Evolutionary conservation across 2,329 filamentous ascomycete genomes (phyloP).

Genomic region (Coniochaeta sp.): DNA sequence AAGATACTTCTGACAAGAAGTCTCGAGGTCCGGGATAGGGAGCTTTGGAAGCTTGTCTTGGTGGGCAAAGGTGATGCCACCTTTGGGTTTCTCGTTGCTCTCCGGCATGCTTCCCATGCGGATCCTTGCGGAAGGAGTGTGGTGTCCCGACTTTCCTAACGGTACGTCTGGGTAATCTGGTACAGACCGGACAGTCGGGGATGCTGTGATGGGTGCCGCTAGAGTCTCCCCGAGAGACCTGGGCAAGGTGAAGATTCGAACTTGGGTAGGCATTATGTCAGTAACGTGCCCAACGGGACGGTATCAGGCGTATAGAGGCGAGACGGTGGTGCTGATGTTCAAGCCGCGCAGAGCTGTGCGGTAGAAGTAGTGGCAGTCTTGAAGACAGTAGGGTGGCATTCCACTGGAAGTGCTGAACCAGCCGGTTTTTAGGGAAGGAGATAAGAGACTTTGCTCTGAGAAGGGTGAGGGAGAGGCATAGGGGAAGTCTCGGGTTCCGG

Average conservation of each 20-base stretch:
- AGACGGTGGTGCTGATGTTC: constrained; percentile 73
- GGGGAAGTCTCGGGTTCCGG: neutral
- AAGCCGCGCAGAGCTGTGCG: constrained; percentile 82
- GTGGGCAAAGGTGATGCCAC: constrained; percentile 78
- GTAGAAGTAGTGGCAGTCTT: constrained; percentile 92
- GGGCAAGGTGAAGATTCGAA: constrained; percentile 61
- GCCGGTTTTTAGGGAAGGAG: constrained; percentile 3
- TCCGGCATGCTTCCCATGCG: constrained; percentile 41
- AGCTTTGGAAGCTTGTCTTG: constrained; percentile 88
- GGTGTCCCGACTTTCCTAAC: constrained; percentile 7
- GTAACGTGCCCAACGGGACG: constrained; percentile 24
- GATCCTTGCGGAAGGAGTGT: constrained; percentile 23
- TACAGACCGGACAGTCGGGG: constrained; percentile 32
- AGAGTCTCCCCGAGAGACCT: constrained; percentile 68
- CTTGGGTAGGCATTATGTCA: constrained; percentile 57
- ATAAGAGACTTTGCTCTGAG: neutral
- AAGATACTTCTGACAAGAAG: constrained; percentile 73
- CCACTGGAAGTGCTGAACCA: constrained; percentile 30
- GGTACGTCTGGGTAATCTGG: constrained; percentile 21
- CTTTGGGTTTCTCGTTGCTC: constrained; percentile 47
- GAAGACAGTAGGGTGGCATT: constrained; percentile 76
- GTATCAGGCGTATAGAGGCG: constrained; percentile 63
- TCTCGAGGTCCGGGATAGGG: constrained; percentile 82
- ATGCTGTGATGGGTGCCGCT: constrained; percentile 33
- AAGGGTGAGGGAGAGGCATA: neutral